Conservation (phyloP, 176 grass and related monocot genomes). For the Juncus inflexus region DNA sequence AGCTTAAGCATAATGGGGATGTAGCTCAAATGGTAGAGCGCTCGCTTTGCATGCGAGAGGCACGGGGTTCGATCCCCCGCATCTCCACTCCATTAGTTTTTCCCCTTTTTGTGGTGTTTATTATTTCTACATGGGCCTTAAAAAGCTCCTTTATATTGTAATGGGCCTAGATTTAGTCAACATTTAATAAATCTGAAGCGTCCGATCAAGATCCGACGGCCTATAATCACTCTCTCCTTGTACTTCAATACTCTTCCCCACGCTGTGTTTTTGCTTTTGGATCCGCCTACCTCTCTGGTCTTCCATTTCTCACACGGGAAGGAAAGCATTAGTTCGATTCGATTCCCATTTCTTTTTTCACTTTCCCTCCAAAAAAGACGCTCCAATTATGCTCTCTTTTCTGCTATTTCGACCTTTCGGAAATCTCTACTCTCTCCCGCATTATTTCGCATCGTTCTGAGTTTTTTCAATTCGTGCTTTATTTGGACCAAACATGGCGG, state of each 20-base stretch:
- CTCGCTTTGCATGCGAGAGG: conserved; percentile 99
- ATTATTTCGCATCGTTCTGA: background rate
- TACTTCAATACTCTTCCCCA: conserved; percentile 2
- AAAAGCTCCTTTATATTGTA: no score
- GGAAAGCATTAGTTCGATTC: background rate
- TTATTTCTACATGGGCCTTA: background rate
- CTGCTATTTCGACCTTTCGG: background rate
- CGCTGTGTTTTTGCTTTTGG: conserved; percentile 3
- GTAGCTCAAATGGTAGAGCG: conserved; percentile 99
- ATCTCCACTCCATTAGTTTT: conserved; percentile 36
- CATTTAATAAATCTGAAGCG: no score
- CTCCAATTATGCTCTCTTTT: conserved; percentile 6
- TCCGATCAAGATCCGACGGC: no score
- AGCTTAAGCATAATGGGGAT: conserved; percentile 31
- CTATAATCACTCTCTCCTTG: no score
- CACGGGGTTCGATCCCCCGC: conserved; percentile 94
- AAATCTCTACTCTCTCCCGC: background rate
- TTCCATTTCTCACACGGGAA: background rate
- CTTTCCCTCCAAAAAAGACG: background rate
- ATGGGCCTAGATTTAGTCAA: background rate
- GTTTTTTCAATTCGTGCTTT: background rate
- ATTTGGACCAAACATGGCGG: conserved; percentile 17
- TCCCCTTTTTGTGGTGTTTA: background rate
- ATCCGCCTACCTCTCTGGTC: background rate
- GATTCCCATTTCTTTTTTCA: background rate